Percentiles rank a stretch among this genome's conserved stretches.
Conservation (phyloP, 2,329 filamentous ascomycete genomes). For the Colletotrichum navitas region DNA sequence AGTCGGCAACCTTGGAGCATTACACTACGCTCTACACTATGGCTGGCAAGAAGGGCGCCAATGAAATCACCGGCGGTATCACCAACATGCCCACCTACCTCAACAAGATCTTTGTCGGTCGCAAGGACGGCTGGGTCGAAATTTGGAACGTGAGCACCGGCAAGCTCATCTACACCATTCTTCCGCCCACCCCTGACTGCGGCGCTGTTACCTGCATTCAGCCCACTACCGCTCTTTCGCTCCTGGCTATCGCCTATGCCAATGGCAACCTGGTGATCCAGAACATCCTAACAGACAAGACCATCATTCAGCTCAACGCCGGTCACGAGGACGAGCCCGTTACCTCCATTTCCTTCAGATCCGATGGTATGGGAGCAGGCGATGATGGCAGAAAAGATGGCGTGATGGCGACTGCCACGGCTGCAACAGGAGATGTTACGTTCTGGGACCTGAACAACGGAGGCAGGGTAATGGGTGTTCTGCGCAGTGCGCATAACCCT, state of each 20-base stretch:
- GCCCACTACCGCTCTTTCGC: constrained; percentile 83
- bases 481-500: constrained; percentile 89
- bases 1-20: constrained; percentile 83
- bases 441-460: constrained; percentile 97
- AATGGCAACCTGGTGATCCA: constrained; percentile 84
- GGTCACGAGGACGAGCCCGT: constrained; percentile 75
- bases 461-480: constrained; percentile 85
- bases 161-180: constrained; percentile 90
- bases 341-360: constrained; percentile 89
- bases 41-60: constrained; percentile 68
- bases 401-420: constrained; percentile 92
- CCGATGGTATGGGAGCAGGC: constrained; percentile 88
- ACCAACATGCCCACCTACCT: constrained; percentile 93
- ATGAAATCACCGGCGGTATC: constrained; percentile 81
- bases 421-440: constrained; percentile 85
- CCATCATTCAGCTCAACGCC: constrained; percentile 76
- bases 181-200: constrained; percentile 78
- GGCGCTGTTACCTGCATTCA: constrained; percentile 90
- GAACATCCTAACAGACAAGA: constrained; percentile 83
- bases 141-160: constrained; percentile 97
- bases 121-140: constrained; percentile 89
- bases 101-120: constrained; percentile 94
- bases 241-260: constrained; percentile 89
- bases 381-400: constrained; percentile 87
- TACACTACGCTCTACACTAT: constrained; percentile 84